Percentiles rank a stretch among this genome's conserved stretches.
Conservation (phyloP, 1,139 yeast species). For the Pichia sp. region DNA sequence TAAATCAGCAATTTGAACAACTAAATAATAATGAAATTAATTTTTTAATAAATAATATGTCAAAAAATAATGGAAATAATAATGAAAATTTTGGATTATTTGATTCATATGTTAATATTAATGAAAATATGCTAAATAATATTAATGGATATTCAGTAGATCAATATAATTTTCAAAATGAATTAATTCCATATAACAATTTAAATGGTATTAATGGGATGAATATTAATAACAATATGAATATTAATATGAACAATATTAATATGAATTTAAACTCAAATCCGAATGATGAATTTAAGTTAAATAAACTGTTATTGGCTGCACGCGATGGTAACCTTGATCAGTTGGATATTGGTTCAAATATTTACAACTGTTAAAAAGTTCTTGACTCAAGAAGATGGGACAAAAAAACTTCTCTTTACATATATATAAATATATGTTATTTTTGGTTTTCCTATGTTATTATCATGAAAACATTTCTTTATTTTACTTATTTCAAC, state of each 20-base stretch:
- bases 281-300: constrained; percentile 24
- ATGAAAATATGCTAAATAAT: constrained; percentile 13
- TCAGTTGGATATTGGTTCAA: constrained; percentile 26
- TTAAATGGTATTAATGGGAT: constrained; percentile 4
- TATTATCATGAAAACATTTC: too few relatives aligned
- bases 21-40: constrained; percentile 13
- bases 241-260: neutral
- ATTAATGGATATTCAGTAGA: constrained; percentile 14
- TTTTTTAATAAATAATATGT: constrained; percentile 11
- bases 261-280: neutral
- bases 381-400: too few relatives aligned
- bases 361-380: constrained; percentile 15
- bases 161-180: constrained; percentile 19
- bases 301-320: constrained; percentile 29
- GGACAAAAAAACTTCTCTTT: too few relatives aligned
- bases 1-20: constrained; percentile 19
- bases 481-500: too few relatives aligned
- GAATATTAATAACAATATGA: too few relatives aligned
- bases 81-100: constrained; percentile 16
- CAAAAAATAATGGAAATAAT: constrained; percentile 11
- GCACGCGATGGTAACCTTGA: constrained; percentile 28
- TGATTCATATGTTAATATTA: constrained; percentile 14
- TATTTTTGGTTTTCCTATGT: too few relatives aligned
- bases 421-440: too few relatives aligned
- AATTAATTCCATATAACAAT: constrained; percentile 24